Percentiles rank a stretch among this genome's conserved stretches.
Conservation (phyloP, 495 filamentous ascomycete genomes). For the Penicillium pancosmium region DNA sequence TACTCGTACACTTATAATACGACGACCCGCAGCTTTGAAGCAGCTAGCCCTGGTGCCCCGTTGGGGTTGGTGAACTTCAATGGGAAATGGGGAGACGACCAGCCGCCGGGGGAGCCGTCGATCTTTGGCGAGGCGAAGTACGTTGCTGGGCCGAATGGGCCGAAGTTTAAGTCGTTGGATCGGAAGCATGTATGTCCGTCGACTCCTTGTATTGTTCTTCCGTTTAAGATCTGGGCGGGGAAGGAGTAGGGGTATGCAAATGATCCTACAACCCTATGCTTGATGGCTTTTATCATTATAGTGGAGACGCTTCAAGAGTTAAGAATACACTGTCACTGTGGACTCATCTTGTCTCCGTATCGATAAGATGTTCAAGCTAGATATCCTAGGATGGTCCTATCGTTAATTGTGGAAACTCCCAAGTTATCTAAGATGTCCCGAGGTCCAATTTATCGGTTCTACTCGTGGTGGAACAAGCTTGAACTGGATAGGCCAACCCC, state of each 20-base stretch:
- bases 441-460: too few species aligned
- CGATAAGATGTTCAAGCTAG: too few species aligned
- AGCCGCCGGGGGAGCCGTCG: constrained; percentile 53
- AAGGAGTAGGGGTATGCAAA: neutral
- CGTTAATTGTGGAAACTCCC: too few species aligned
- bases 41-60: constrained; percentile 45
- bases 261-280: neutral
- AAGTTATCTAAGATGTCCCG: too few species aligned
- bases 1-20: constrained; percentile 54
- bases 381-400: too few species aligned
- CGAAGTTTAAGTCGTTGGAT: constrained; percentile 54
- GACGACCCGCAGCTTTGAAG: constrained; percentile 40
- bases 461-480: too few species aligned
- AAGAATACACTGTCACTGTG: too few species aligned
- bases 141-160: constrained; percentile 56
- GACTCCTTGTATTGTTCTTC: constrained; percentile 38
- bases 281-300: neutral
- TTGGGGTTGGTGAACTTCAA: constrained; percentile 54
- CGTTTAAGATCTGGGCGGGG: constrained; percentile 30
- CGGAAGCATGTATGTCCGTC: constrained; percentile 49
- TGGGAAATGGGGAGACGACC: constrained; percentile 61
- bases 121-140: constrained; percentile 55
- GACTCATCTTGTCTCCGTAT: too few species aligned
- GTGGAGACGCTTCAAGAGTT: neutral
- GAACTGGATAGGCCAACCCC: too few species aligned